phyloP scores from a whole-genome alignment of 495 filamentous ascomycete species.

The Penicillium pancosmium region DNA sequence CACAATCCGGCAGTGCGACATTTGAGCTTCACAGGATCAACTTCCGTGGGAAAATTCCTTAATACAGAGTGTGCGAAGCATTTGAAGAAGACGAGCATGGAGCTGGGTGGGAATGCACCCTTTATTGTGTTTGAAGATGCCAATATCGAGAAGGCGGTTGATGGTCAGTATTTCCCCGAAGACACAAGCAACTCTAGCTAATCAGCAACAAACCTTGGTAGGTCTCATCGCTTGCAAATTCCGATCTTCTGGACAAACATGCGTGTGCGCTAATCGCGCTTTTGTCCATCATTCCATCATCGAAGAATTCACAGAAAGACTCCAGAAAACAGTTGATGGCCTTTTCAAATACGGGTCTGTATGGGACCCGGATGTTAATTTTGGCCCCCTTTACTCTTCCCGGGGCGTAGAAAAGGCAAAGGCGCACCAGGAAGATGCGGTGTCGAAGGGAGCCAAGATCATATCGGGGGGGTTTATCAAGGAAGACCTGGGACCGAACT shows the following conservation, averaged over 20 bases:
- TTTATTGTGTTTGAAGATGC: slow-evolving; percentile 2
- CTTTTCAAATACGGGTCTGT: background rate
- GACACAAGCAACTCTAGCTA: no score
- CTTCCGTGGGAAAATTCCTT: slow-evolving; percentile 16
- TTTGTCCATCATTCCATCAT: background rate
- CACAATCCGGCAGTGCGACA: slow-evolving; percentile 45
- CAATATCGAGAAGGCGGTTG: slow-evolving; percentile 13
- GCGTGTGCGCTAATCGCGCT: background rate
- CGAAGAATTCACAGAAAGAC: background rate
- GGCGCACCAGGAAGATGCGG: slow-evolving; percentile 70
- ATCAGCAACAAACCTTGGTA: background rate
- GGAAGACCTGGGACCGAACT: slow-evolving; percentile 47
- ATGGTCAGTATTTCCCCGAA: slow-evolving; percentile 4
- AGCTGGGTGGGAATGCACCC: slow-evolving; percentile 15
- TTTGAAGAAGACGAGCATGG: slow-evolving; percentile 22
- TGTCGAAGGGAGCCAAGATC: slow-evolving; percentile 41
- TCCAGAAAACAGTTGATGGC: background rate
- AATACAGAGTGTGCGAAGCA: slow-evolving; percentile 40
- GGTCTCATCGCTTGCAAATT: background rate
- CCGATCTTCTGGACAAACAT: background rate
- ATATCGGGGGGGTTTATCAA: slow-evolving; percentile 20
- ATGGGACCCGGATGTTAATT: background rate
- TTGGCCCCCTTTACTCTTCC: slow-evolving; percentile 73
- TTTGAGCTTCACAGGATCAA: slow-evolving; percentile 25
- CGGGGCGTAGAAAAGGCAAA: slow-evolving; percentile 70